Evolutionary conservation across 1,139 yeast species (phyloP), one percentile per base, ranked within the genome.

Genomic region (Komagataea norvegica): DNA sequence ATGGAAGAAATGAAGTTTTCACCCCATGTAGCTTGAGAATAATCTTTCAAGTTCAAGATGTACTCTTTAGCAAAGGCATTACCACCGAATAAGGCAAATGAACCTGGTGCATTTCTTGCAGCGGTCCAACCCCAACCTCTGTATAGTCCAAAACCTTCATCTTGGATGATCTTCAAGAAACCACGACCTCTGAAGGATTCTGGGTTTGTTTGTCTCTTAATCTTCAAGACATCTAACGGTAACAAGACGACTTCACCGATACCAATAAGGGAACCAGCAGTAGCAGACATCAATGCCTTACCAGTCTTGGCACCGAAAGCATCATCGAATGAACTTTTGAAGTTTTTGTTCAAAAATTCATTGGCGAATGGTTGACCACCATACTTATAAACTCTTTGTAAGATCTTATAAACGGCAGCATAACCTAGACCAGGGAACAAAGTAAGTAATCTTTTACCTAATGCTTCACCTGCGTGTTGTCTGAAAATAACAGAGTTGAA

Each of bases 41-140:
- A 88, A 67, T 91, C 98, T 52, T 71, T 60, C 56, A 91, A 74
- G 21, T 91, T 91, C 56, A 86, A 79, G 45, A 91, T 77, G 68
- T 87, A 93, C 66, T 91, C 98, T 67, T 91, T 93, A 47, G 98
- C 97, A 60, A 91, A 93, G 10, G 99, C 96, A 59, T 91, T 88
- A 67, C 97, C 99, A 52, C 99, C 99, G 54, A 91, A 91, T 49
- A 91, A 72, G 11, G 97, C 96, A 59, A 91, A 91, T 3, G 96
- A 87, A 42, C 99, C 99, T 27, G 99, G 99, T 4, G 97, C 97
- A 61, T 91, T 91, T 75, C 99, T 81, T 35, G 99, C 99, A 53
- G 95, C 95, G 45, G 99, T 91, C 99, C 99, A 91, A 42, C 97
- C 97, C 95, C 97, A 89, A 51, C 99, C 99, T 62, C 96, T 77